These are phyloP conservation scores for Linum lewisii DNA, from an alignment of 345 rosid genomes.

Conservation along the genomic window DNA sequence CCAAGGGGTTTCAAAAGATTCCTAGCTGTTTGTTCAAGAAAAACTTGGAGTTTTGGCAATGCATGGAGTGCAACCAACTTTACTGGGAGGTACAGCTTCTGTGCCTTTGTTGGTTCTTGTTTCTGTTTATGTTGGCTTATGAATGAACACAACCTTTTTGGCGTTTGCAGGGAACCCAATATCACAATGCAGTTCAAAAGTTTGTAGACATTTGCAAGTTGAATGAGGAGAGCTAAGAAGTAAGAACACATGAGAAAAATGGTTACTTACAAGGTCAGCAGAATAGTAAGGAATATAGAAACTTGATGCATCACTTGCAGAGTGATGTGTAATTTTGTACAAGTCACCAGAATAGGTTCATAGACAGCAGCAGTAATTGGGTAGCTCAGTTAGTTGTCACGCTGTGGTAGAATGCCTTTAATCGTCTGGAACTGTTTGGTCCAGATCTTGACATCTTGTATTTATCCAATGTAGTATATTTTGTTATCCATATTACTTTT, in stretches of 20 bases:
- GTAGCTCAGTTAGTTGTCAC: no score
- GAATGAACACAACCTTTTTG: no score
- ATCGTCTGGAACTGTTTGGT: no score
- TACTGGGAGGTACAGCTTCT: constrained; percentile 78
- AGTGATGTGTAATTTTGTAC: no score
- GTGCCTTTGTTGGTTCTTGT: background rate
- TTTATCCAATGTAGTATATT: no score
- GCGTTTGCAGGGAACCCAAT: constrained; percentile 69
- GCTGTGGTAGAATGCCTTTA: no score
- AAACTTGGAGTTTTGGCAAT: constrained; percentile 88
- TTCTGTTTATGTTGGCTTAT: background rate
- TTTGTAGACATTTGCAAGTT: constrained; percentile 72
- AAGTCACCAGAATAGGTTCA: no score
- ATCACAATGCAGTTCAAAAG: constrained; percentile 84
- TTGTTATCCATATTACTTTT: no score
- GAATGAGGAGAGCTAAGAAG: constrained; percentile 28
- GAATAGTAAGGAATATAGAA: no score
- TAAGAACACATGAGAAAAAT: background rate
- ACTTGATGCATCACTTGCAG: no score
- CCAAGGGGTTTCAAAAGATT: constrained; percentile 88
- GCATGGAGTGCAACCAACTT: constrained; percentile 89
- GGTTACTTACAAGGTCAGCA: background rate
- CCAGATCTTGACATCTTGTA: no score
- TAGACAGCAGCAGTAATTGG: no score
- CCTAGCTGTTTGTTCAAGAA: constrained; percentile 78